Percentiles rank a stretch among this genome's conserved stretches.
Conservation (phyloP, 305 asterid genomes). For the Withania somnifera region DNA sequence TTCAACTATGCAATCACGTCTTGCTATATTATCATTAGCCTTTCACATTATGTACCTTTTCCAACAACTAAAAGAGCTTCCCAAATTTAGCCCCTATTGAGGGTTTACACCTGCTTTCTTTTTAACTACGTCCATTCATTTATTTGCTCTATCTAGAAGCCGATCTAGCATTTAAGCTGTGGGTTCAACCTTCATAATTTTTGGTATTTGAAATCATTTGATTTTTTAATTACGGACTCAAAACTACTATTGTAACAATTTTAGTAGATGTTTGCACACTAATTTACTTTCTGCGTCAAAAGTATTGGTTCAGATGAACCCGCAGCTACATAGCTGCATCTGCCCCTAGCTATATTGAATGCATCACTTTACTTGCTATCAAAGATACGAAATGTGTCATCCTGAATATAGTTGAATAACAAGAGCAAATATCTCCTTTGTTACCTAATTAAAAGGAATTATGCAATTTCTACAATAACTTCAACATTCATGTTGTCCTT, state of each 20-base stretch:
- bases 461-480: neutral
- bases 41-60: neutral
- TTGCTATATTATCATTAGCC: neutral
- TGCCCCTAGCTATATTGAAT: neutral
- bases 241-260: neutral
- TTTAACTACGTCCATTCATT: neutral
- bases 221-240: neutral
- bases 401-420: neutral
- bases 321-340: neutral
- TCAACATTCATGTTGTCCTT: neutral
- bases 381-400: neutral
- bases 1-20: neutral
- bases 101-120: neutral
- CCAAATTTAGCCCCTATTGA: neutral
- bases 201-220: neutral
- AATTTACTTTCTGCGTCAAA: neutral
- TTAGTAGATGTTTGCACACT: neutral
- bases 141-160: neutral
- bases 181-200: neutral
- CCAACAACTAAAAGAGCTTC: neutral
- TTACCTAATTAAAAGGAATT: neutral
- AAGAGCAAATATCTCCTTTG: neutral
- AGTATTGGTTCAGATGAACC: neutral
- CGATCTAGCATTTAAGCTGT: neutral
- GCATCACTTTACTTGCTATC: neutral